These are phyloP conservation scores for Gossypium schwendimanii DNA, from an alignment of 441 rosid species.

Conservation along the genomic window DNA sequence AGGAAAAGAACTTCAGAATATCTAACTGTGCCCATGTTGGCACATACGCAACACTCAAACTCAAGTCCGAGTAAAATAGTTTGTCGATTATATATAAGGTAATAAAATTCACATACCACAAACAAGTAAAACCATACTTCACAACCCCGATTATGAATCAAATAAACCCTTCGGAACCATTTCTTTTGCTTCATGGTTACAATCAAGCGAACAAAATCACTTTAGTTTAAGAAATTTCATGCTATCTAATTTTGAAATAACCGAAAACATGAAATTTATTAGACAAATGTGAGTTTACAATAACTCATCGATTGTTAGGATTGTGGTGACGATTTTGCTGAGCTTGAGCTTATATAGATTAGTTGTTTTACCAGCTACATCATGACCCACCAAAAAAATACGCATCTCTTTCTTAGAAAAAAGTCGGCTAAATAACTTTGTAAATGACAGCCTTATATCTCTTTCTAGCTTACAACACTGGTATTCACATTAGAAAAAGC, in stretches of 20 bases:
- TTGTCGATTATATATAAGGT: neutral
- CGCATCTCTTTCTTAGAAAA: constrained; percentile 34
- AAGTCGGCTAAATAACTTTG: constrained; percentile 39
- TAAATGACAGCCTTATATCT: constrained; percentile 33
- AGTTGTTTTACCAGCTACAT: constrained; percentile 39
- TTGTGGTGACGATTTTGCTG: constrained; percentile 36
- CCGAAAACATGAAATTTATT: too few species aligned
- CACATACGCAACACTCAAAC: too few species aligned
- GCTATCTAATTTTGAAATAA: neutral
- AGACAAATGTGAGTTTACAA: neutral
- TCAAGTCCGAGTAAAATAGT: neutral
- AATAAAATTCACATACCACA: neutral
- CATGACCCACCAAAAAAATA: constrained; percentile 39
- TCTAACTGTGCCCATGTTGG: too few species aligned
- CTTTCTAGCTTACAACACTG: neutral
- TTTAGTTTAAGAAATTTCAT: neutral
- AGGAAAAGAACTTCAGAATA: too few species aligned
- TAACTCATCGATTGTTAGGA: constrained; percentile 35
- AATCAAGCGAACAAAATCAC: neutral
- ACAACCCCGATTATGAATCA: neutral
- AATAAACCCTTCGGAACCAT: neutral
- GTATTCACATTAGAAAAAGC: neutral
- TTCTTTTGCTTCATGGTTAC: neutral
- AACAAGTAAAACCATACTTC: neutral
- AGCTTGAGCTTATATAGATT: constrained; percentile 39